Evolutionary conservation across 306 rosid genomes (phyloP), one percentile per base, ranked within the genome.

Genomic region (Quercus aquifolioides): DNA sequence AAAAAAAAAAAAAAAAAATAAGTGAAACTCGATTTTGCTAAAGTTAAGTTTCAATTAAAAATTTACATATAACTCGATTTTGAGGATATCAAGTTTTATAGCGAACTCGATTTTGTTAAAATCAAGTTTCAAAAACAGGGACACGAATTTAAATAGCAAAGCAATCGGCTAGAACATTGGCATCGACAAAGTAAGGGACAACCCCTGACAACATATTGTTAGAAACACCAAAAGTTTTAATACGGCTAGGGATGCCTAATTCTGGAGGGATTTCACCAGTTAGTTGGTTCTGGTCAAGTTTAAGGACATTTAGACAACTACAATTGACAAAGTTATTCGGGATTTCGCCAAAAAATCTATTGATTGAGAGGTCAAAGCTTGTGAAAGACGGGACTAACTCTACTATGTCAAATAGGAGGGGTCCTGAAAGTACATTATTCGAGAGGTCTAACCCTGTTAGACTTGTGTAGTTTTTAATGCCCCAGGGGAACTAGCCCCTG

Each of bases 381-480:
- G 49, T 43, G 9, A 43, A 2, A 10, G 49, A 43, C 3, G 0
- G 0, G 13, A 8, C 49, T 2, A 41, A 41, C 49, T 6, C 49
- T 1, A 0, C 49, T 41, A 41, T 41, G 49, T 41, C 9, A 5
- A 41, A 41, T 41, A 9, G 11, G 49, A 41, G 49, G 0, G 17
- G 10, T 73, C 96, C 98, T 4, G 92, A 84, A 55, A 88, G 87
- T 55, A 76, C 78, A 87, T 94, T 94, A 20, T 90, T 82, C 0
- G 98, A 90, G 25, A 94, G 94, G 82, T 94, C 95, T 78, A 94
- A 84, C 3, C 92, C 97, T 2, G 94, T 94, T 74, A 94, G 77
- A 79, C 92, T 90, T 1, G 92, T 43, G 83, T 92, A 91, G 59
- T 91, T 84, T 38, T 0, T 4, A 71, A 94, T 49, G 19, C 69